Base-by-base conservation (phyloP, 805 yeast species). In the Huiozyma naganishii region DNA sequence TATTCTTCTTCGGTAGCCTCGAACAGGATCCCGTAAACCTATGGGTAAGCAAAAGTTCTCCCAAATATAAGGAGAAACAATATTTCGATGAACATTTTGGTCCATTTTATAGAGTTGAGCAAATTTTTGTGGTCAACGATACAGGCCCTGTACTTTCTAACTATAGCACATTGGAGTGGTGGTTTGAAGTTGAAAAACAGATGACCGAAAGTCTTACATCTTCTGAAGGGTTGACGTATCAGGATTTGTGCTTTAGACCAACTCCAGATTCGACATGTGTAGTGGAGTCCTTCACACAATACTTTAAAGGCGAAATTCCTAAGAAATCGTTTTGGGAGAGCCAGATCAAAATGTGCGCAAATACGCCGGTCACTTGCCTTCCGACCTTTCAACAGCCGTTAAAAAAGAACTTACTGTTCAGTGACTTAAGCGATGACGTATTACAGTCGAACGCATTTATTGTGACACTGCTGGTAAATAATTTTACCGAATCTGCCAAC, bases 301-400 rank as follows among this genome's bases (percentile, higher is more conserved):
- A 89, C 58, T 89, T 87, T 59, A 72, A 72, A 30, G 94, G 92
- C 1, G 73, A 75, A 37, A 62, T 82, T 4, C 74, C 75, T 34
- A 53, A 52, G 1, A 65, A 66, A 23, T 1, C 30, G 5, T 32
- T 48, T 4, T 90, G 95, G 95, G 57, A 68, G 36, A 49, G 55
- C 1, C 66, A 73, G 42, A 57, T 90, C 8, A 54, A 68, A 42
- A 57, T 63, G 4, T 90, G 98, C 58, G 72, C 92, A 0, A 68
- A 72, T 13, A 76, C 86, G 1, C 97, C 97, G 0, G 97, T 90
- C 1, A 80, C 76, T 49, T 90, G 98, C 58, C 66, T 90, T 35
- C 97, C 98, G 0, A 64, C 80, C 0, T 90, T 89, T 63, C 95
- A 86, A 55, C 97, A 88, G 59, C 97, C 97, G 0, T 67, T 90